Evolutionary conservation across 768 basidiomycete genomes (phyloP), one percentile per base, ranked within the genome.

Genomic region (Chalciporus sphaerocephalus): DNA sequence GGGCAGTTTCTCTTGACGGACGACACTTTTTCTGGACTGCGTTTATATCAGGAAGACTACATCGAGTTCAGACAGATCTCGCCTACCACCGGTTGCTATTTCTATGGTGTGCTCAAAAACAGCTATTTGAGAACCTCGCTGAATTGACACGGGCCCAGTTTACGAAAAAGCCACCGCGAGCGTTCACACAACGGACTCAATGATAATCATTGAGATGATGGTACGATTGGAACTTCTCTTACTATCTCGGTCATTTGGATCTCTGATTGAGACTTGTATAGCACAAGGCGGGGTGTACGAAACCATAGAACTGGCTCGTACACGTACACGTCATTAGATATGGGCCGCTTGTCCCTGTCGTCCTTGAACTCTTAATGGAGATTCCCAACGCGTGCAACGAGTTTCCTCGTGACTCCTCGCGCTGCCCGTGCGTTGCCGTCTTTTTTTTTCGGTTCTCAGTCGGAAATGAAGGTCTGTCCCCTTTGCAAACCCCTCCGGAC

Each of bases 131-230:
- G 34, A 48, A 30, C 18, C 34, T 15, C 27, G 38, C n/a, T 17
- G 38, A 28, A 41, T 30, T 25, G 25, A 24, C 35, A 38, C 17
- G 5, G 13, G 12, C 15, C 22, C 32, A 17, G 42, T 38, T 33
- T 18, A 44, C 33, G 30, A 22, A 37, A 55, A 51, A 50, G 2
- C 38, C 35, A 3, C 49, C 45, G 54, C 45, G 50, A 53, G 30
- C 16, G 32, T 55, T 56, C 48, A 40, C 48, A 33, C 35, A 15
- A 24, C 16, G n/a, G n/a, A n/a, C n/a, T 17, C 27, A 27, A 24
- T n/a, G 28, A 5, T 33, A 11, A 24, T 24, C 16, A 13, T 27
- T 6, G 44, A 20, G 23, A 12, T 18, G 21, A 21, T 22, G 15
- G n/a, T 28, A 12, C 45, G 35, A 46, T 27, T 18, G n/a, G 20